Base-by-base conservation (phyloP, 805 yeast species). In the Myxozyma kluyveri region DNA sequence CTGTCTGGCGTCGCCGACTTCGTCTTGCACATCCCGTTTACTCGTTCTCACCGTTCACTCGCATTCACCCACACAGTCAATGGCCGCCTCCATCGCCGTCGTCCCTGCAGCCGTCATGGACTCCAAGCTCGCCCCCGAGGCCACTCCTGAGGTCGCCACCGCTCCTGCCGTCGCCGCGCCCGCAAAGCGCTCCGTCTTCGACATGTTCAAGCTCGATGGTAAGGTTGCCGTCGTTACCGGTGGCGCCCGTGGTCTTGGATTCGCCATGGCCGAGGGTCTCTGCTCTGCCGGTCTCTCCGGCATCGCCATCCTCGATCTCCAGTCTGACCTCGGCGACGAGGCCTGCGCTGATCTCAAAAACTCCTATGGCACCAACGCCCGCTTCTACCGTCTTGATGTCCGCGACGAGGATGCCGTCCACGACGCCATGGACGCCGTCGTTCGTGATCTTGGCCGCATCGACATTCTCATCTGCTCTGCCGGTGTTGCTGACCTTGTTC, bases 201-300 rank as follows among this genome's bases (percentile, higher is more conserved):
- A 71, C 56, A 61, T 64, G 49, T 81, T 80, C 71, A 73, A 83
- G 58, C 74, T 82, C 59, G 84, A 80, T 61, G 85, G 84, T 49
- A 78, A 79, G 70, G 76, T 82, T 48, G 85, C 81, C 53, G 72
- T 82, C 29, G 71, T 82, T 50, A 82, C 86, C 44, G 86, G 86
- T 41, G 86, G 86, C 38, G 82, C 84, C 46, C 81, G 86, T 35
- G 86, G 86, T 35, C 75, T 82, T 59, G 83, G 84, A 23, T 72
- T 78, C 49, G 77, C 80, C 39, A 70, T 82, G 70, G 78, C 83
- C 50, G 78, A 83, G 67, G 84, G 84, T 18, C 73, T 81, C 42
- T 69, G 83, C 65, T 80, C 72, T 35, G 75, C 71, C 27, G 75
- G 78, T 71, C 61, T 82, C 68, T 67, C 81, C 78, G 68, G 84